Base-by-base conservation (phyloP, 2,329 filamentous ascomycete genomes). In the Albophoma yamanashiensis region DNA sequence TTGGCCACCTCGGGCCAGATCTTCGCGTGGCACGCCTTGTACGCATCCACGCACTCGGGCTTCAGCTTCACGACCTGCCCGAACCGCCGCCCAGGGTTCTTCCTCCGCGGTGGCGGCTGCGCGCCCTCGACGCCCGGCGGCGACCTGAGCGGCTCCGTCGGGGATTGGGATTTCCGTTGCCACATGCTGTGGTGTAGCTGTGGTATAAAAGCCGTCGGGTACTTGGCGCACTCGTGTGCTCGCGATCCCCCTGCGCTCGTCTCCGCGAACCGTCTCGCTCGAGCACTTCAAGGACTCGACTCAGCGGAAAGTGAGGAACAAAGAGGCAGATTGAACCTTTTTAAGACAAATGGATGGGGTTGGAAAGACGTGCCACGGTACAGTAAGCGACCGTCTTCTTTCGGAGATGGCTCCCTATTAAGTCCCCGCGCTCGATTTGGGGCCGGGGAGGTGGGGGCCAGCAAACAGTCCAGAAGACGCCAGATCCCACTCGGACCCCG, bases 1-100 rank as follows among this genome's bases (percentile, higher is more conserved):
- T 84, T 80, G 40, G 90, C 74, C 1, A 94, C 89, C 66, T 89
- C 87, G 7, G 89, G 89, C 89, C 89, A 93, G 0, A 91, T 88
- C 5, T 79, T 80, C 8, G 84, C 85, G 69, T 92, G 89, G 63
- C 84, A 86, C 67, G 86, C 80, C 71, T 90, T 92, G 76, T 92
- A 93, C 64, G 85, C 82, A 27, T 82, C 80, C 17, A 88, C 75
- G 62, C 77, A 82, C 63, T 88, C 83, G 15, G 84, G 83, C 73
- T 86, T 89, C 60, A 93, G 80, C 69, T 84, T 86, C 59, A 92
- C 80, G 64, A 91, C 87, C 73, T 92, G 89, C 45, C 82, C 88
- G 66, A 91, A 81, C 62, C 88, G 82, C 4, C 78, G 77, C 55
- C 76, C 79, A 4, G 78, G 72, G 63, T 79, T 74, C 63, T 67